Evolutionary conservation across 73 alveolate genomes (phyloP), one percentile per base, ranked within the genome.

Genomic region (Uronychia binucleata): DNA sequence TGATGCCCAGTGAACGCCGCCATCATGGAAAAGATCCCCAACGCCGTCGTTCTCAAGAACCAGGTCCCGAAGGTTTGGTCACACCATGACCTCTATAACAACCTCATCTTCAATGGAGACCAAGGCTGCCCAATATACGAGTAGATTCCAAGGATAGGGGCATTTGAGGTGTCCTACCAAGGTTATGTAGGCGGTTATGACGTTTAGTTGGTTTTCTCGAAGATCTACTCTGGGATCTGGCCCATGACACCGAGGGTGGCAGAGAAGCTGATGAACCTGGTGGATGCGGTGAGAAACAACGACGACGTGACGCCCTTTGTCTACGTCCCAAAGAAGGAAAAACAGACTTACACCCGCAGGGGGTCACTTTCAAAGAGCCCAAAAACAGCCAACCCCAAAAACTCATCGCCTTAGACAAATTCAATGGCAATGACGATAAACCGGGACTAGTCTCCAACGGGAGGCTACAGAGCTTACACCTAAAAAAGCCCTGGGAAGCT

Each of bases 101-200:
- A 86, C 30, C 86, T 86, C 31, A 81, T 86, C 67, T 83, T 83
- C 30, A 86, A 86, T 58, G 75, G 28, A 28, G 93, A 86, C 32
- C 67, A 80, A 26, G 58, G 27, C 33, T 19, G 29, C 26, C 30
- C 81, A 0, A 31, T 28, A 28, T 86, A 31, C 78, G 46, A 86
- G 28, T 25, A 58, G 30, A 27, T 86, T 19, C 93, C 93, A 0
- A 79, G 88, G 46, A 80, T 80, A 11, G 93, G 93, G 19, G 84
- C 93, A 27, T 86, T 86, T 67, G 93, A 86, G 34, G 89, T 86
- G 14, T 80, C 89, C 5, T 79, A 34, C 58, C 77, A 86, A 28
- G 93, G 93, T 11, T 67, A 86, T 46, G 67, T 46, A 46, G 5
- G 67, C 19, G n/a, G 5, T 46, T 11, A 19, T 46, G n/a, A 46